A percentile compares a stretch with the other conserved stretches of the same genome.
phyloP scores from a whole-genome alignment of 2,329 filamentous ascomycete genomes.

The Microdochium bolleyi region DNA sequence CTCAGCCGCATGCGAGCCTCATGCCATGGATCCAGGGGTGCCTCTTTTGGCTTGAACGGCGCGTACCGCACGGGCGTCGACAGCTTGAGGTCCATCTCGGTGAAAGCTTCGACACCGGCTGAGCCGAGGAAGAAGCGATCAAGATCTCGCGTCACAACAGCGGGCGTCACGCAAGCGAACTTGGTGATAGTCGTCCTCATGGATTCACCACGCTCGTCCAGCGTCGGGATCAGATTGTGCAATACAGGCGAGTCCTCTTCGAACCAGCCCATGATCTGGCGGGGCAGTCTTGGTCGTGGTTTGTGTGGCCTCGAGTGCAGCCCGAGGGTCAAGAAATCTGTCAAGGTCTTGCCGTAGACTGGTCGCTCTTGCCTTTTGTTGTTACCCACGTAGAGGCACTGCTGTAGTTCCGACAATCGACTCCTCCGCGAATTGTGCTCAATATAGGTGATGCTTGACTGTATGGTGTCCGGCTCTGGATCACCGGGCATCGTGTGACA shows the following conservation, averaged over 20 bases:
- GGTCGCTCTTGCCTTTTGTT: constrained; percentile 73
- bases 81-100: constrained; percentile 46
- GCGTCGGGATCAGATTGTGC: constrained; percentile 60
- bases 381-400: constrained; percentile 72
- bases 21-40: constrained; percentile 75
- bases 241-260: constrained; percentile 60
- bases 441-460: constrained; percentile 63
- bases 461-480: constrained; percentile 59
- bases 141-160: constrained; percentile 75
- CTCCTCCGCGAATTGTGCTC: constrained; percentile 63
- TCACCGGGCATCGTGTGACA: constrained; percentile 45
- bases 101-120: constrained; percentile 48
- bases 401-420: constrained; percentile 70
- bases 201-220: constrained; percentile 63
- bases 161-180: constrained; percentile 88
- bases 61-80: constrained; percentile 47
- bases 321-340: constrained; percentile 65
- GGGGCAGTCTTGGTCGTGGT: constrained; percentile 51
- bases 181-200: constrained; percentile 73
- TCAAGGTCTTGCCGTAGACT: constrained; percentile 71
- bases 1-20: constrained; percentile 86
- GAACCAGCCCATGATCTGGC: constrained; percentile 65
- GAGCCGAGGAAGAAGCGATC: constrained; percentile 58
- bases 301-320: constrained; percentile 50
- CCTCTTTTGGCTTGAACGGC: constrained; percentile 47